Conservation (phyloP, 495 filamentous ascomycete genomes). For the Cladorrhinum samala region DNA sequence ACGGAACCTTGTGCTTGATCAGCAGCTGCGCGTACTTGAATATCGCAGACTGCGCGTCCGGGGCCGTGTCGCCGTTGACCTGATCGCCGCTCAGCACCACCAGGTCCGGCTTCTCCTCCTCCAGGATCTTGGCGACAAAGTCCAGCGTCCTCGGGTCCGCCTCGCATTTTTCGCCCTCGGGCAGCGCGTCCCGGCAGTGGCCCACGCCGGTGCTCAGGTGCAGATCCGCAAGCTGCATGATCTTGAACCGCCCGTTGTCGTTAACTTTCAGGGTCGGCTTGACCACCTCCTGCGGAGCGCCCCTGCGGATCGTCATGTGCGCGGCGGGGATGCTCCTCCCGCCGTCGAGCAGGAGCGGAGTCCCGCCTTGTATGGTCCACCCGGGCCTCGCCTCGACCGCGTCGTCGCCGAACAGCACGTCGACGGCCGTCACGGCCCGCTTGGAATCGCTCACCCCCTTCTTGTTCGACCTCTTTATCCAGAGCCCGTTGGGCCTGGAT, state of each 20-base stretch:
- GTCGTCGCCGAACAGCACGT: conserved; percentile 89
- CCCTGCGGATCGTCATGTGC: conserved; percentile 70
- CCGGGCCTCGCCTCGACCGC: conserved; percentile 80
- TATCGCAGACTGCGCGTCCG: conserved; percentile 85
- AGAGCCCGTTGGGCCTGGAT: conserved; percentile 68
- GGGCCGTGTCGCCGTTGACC: conserved; percentile 87
- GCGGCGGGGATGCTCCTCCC: conserved; percentile 56
- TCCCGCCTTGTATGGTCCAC: conserved; percentile 66
- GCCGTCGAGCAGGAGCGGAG: conserved; percentile 59
- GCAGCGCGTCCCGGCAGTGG: conserved; percentile 74
- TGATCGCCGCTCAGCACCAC: conserved; percentile 90
- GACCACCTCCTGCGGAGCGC: conserved; percentile 49
- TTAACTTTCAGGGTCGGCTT: conserved; percentile 69
- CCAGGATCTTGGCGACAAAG: conserved; percentile 73
- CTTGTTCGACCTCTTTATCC: conserved; percentile 76
- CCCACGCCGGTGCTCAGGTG: conserved; percentile 89
- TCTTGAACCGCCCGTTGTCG: conserved; percentile 93
- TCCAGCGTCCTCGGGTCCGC: conserved; percentile 89
- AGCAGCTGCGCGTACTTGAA: conserved; percentile 90
- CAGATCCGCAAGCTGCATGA: conserved; percentile 87
- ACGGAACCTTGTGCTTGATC: conserved; percentile 81
- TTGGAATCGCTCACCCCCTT: conserved; percentile 72
- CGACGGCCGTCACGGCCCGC: conserved; percentile 71
- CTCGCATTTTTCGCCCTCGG: conserved; percentile 72
- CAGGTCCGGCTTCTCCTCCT: conserved; percentile 87